Percentiles rank a stretch among this genome's conserved stretches.
phyloP scores from a whole-genome alignment of 495 filamentous ascomycete genomes.

The Cercophora sp. region DNA sequence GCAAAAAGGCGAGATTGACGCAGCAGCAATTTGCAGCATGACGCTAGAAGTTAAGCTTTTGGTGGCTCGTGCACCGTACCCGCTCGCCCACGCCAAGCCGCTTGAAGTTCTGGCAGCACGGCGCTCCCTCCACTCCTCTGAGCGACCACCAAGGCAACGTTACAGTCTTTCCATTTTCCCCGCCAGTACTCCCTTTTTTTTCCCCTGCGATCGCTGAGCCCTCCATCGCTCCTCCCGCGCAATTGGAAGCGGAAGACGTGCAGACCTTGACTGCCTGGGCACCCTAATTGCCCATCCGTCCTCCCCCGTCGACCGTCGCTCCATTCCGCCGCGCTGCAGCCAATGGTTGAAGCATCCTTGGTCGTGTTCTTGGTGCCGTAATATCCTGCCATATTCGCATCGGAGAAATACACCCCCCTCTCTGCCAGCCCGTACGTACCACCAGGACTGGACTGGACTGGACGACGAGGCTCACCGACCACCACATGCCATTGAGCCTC shows the following conservation, averaged over 20 bases:
- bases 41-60: constrained; percentile 10
- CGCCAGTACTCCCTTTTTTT: not conserved
- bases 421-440: not conserved
- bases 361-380: constrained; percentile 1
- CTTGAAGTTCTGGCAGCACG: constrained; percentile 2
- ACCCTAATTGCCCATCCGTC: constrained; percentile 3
- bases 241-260: not conserved
- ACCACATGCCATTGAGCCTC: no score
- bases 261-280: not conserved
- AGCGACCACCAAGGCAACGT: constrained; percentile 2
- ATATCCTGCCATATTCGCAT: constrained; percentile 3
- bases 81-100: constrained; percentile 3
- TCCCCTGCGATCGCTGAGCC: not conserved
- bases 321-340: not conserved
- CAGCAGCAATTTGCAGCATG: not conserved
- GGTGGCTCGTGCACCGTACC: not conserved
- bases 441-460: no score
- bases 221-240: not conserved
- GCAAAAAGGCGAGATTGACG: not conserved
- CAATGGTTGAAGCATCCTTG: not conserved
- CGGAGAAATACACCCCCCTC: constrained; percentile 3
- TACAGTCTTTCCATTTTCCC: not conserved
- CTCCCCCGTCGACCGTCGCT: not conserved
- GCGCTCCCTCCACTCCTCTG: not conserved
- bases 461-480: no score